These are phyloP conservation scores for Porcisia deanei DNA, from an alignment of 208 protist species.

Conservation along the genomic window DNA sequence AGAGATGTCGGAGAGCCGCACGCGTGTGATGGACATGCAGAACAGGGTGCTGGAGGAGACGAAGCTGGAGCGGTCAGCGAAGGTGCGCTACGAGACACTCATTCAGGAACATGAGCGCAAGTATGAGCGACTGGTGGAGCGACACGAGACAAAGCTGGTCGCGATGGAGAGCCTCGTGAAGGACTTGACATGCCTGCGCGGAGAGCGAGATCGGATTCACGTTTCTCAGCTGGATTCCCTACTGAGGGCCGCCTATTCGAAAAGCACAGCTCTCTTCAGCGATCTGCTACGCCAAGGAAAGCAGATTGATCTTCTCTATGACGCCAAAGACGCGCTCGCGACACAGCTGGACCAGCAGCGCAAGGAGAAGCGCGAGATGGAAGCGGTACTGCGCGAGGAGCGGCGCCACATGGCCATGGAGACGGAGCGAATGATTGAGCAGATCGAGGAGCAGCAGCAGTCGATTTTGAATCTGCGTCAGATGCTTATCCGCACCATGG, in stretches of 20 bases:
- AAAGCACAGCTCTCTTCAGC: constrained; percentile 84
- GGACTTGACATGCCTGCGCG: constrained; percentile 69
- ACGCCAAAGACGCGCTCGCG: constrained; percentile 59
- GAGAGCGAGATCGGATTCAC: constrained; percentile 65
- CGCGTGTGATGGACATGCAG: constrained; percentile 82
- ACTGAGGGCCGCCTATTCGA: constrained; percentile 81
- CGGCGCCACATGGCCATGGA: constrained; percentile 57
- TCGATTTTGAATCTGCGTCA: constrained; percentile 80
- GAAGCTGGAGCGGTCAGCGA: constrained; percentile 46
- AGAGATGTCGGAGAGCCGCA: constrained; percentile 82
- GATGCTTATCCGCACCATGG: constrained; percentile 81
- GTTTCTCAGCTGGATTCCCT: constrained; percentile 80
- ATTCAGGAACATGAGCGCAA: constrained; percentile 64
- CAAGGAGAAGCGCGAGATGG: constrained; percentile 60
- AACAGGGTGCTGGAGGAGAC: constrained; percentile 73
- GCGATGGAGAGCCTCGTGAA: constrained; percentile 75
- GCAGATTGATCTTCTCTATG: constrained; percentile 75
- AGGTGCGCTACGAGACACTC: constrained; percentile 57
- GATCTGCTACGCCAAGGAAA: constrained; percentile 79
- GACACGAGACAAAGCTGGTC: constrained; percentile 63
- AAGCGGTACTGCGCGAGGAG: constrained; percentile 67
- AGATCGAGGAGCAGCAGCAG: constrained; percentile 85
- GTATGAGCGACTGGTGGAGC: constrained; percentile 54
- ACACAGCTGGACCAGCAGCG: constrained; percentile 64
- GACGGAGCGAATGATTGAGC: constrained; percentile 71